Evolutionary conservation across 2,329 filamentous ascomycete species (phyloP).

Genomic region (Curvularia sp.): DNA sequence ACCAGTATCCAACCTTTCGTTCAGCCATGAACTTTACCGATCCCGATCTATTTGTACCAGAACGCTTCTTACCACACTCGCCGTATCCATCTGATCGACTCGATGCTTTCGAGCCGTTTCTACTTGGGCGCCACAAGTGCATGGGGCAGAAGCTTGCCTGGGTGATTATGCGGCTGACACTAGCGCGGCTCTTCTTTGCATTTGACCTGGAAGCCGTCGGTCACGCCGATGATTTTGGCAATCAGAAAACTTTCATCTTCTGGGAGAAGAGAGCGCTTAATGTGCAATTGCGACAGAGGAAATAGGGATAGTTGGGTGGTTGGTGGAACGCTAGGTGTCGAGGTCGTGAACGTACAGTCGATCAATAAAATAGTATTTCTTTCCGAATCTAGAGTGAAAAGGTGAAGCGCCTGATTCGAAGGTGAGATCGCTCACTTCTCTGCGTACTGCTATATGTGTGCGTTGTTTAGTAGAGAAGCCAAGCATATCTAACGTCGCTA

Average conservation of each 20-base stretch:
- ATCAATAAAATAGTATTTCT: too few relatives aligned
- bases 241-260: slow-evolving; percentile 29
- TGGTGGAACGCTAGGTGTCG: background rate
- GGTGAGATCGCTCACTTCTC: too few relatives aligned
- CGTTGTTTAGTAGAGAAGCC: too few relatives aligned
- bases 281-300: background rate
- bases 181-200: slow-evolving; percentile 50
- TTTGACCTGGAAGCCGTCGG: slow-evolving; percentile 32
- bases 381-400: too few relatives aligned
- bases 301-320: too few relatives aligned
- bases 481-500: too few relatives aligned
- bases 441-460: too few relatives aligned
- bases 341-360: too few relatives aligned
- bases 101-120: slow-evolving; percentile 31
- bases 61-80: slow-evolving; percentile 36
- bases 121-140: slow-evolving; percentile 32
- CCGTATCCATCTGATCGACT: slow-evolving; percentile 35
- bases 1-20: slow-evolving; percentile 37
- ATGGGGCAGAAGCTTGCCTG: slow-evolving; percentile 38
- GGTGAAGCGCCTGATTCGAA: too few relatives aligned
- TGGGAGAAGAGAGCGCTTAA: slow-evolving; percentile 28
- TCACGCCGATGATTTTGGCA: slow-evolving; percentile 18
- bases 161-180: slow-evolving; percentile 42
- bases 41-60: slow-evolving; percentile 38
- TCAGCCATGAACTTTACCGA: slow-evolving; percentile 36